These are phyloP conservation scores for Xerocomellus intermedius DNA, from an alignment of 768 basidiomycete genomes.

Conservation along the genomic window DNA sequence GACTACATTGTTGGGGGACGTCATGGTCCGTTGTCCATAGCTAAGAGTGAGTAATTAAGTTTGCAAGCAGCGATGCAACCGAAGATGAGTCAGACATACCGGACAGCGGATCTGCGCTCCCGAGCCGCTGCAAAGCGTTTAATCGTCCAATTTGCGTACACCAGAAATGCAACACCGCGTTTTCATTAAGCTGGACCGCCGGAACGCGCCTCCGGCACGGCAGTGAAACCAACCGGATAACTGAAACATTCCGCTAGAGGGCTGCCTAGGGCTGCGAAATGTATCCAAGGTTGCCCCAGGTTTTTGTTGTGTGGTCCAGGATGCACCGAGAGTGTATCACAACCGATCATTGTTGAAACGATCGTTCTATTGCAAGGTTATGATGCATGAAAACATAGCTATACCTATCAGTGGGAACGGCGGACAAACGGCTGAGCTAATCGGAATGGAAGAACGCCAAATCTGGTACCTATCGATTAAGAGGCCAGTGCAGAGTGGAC, in stretches of 20 bases:
- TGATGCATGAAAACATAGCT: not conserved
- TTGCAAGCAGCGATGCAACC: not conserved
- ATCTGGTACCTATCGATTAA: not conserved
- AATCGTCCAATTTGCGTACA: not conserved
- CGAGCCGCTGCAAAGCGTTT: too few species aligned
- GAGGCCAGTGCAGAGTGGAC: not conserved
- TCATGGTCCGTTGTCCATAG: not conserved
- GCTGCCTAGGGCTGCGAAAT: too few species aligned
- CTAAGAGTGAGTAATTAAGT: not conserved
- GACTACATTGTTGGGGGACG: not conserved
- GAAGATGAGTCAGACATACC: not conserved
- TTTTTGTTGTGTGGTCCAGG: not conserved
- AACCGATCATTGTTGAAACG: not conserved
- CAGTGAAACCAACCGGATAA: not conserved
- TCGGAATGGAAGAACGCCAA: not conserved
- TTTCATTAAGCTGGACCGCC: not conserved
- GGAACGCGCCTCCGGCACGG: conserved; percentile 3
- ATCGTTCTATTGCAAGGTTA: not conserved
- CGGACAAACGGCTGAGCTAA: not conserved
- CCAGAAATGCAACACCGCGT: conserved; percentile 9
- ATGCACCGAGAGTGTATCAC: not conserved
- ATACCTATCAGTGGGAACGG: not conserved
- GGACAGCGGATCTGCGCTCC: not conserved
- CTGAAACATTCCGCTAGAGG: too few species aligned
- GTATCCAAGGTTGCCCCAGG: not conserved